These are phyloP conservation scores for Rubus idaeus DNA, from an alignment of 306 rosid genomes.

Conservation along the genomic window DNA sequence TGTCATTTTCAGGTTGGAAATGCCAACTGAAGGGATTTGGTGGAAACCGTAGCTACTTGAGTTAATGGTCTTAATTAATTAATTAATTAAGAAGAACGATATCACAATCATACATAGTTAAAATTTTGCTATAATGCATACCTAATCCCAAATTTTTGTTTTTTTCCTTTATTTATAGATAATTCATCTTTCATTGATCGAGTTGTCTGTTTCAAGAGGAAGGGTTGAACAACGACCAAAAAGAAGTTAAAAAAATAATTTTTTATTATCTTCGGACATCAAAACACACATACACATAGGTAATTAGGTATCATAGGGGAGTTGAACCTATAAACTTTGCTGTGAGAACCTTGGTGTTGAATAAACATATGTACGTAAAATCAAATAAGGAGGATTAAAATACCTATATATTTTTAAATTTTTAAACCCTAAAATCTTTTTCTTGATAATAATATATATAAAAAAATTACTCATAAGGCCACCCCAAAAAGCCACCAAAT, in stretches of 20 bases:
- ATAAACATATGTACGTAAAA: not conserved
- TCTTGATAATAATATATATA: slow-evolving; percentile 15
- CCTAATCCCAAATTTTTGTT: slow-evolving; percentile 51
- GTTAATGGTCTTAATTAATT: slow-evolving; percentile 3
- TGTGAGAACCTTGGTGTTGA: too few species aligned
- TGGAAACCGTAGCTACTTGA: slow-evolving; percentile 45
- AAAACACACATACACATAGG: too few species aligned
- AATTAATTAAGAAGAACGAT: slow-evolving; percentile 14
- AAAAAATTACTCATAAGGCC: too few species aligned
- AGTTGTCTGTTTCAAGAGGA: slow-evolving; percentile 25
- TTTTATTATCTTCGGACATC: too few species aligned
- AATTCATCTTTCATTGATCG: not conserved
- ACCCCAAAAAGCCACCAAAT: too few species aligned
- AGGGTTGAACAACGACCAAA: slow-evolving; percentile 1
- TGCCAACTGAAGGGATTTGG: slow-evolving; percentile 41
- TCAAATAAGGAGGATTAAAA: not conserved
- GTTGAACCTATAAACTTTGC: too few species aligned
- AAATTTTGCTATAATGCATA: slow-evolving; percentile 22
- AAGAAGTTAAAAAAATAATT: not conserved
- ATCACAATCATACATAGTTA: slow-evolving; percentile 2
- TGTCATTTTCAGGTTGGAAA: slow-evolving; percentile 47
- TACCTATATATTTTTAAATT: not conserved
- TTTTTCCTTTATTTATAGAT: slow-evolving; percentile 4
- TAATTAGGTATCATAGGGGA: too few species aligned
- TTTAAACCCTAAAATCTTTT: not conserved